Percentiles rank a stretch among this genome's conserved stretches.
These are phyloP conservation scores for Macrotyloma uniflorum DNA, from an alignment of 306 rosid species.

Conservation along the genomic window DNA sequence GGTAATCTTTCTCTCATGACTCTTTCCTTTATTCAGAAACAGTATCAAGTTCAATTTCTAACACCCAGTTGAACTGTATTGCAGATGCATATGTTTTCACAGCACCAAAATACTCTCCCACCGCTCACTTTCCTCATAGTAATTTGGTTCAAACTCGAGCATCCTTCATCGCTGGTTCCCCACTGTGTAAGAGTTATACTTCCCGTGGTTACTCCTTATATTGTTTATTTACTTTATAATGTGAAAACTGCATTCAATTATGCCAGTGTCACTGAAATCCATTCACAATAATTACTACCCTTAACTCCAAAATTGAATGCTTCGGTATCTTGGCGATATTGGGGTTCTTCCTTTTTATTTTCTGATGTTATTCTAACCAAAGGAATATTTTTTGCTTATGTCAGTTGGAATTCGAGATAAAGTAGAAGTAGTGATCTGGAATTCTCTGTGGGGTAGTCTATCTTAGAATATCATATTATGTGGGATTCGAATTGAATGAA, in stretches of 20 bases:
- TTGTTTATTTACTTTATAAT: background rate
- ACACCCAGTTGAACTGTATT: conserved; percentile 19
- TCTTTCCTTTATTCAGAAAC: background rate
- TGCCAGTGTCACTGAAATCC: background rate
- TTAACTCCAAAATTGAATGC: background rate
- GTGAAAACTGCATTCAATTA: background rate
- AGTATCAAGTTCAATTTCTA: background rate
- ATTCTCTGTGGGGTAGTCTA: background rate
- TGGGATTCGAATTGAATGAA: background rate
- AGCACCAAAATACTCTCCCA: conserved; percentile 42
- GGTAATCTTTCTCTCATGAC: conserved; percentile 38
- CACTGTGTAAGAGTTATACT: conserved; percentile 55
- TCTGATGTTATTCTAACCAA: background rate
- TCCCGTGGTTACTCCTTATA: background rate
- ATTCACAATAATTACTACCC: background rate
- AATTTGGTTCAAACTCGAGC: conserved; percentile 42
- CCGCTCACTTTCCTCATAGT: conserved; percentile 45
- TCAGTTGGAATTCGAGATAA: background rate
- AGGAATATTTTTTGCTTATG: background rate
- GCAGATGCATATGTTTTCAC: conserved; percentile 59
- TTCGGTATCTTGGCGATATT: background rate
- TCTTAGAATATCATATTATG: background rate
- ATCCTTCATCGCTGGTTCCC: conserved; percentile 67
- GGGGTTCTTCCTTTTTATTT: background rate
- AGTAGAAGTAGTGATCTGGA: background rate